Conservation (phyloP, 192 early-diverging fungal species). For the Coemansia nantahalensis region DNA sequence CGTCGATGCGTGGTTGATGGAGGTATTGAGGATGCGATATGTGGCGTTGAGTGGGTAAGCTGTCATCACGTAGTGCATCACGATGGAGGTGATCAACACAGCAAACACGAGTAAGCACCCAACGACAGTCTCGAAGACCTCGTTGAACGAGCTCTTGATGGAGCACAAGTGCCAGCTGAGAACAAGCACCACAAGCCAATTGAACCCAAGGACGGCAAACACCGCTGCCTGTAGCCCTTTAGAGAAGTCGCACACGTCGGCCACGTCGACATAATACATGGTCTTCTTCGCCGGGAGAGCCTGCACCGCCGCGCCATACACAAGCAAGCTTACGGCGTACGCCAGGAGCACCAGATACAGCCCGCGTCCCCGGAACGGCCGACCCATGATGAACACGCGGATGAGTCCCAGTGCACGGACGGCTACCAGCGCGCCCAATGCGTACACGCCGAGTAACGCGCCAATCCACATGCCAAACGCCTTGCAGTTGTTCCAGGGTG, state of each 20-base stretch:
- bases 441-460: slow-evolving; percentile 25
- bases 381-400: slow-evolving; percentile 23
- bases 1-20: slow-evolving; percentile 15
- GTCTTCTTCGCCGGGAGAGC: slow-evolving; percentile 6
- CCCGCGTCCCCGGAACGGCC: slow-evolving; percentile 9
- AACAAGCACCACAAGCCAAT: slow-evolving; percentile 7
- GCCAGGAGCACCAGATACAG: slow-evolving; percentile 17
- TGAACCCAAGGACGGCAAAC: slow-evolving; percentile 15
- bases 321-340: slow-evolving; percentile 9
- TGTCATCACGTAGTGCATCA: slow-evolving; percentile 14
- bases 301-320: slow-evolving; percentile 13
- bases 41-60: slow-evolving; percentile 15
- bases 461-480: slow-evolving; percentile 35
- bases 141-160: slow-evolving; percentile 48
- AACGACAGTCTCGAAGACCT: slow-evolving; percentile 24
- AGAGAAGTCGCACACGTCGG: no score
- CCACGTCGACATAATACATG: slow-evolving; percentile 7
- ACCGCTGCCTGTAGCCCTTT: background rate
- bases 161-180: slow-evolving; percentile 24
- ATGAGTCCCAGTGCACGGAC: slow-evolving; percentile 23
- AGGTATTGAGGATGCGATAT: slow-evolving; percentile 13
- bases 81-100: slow-evolving; percentile 11
- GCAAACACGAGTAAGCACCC: slow-evolving; percentile 19
- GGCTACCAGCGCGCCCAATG: slow-evolving; percentile 13
- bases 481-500: slow-evolving; percentile 18